Conservation (phyloP, 202 grass and related monocot species). For the Brachypodium distachyon region DNA sequence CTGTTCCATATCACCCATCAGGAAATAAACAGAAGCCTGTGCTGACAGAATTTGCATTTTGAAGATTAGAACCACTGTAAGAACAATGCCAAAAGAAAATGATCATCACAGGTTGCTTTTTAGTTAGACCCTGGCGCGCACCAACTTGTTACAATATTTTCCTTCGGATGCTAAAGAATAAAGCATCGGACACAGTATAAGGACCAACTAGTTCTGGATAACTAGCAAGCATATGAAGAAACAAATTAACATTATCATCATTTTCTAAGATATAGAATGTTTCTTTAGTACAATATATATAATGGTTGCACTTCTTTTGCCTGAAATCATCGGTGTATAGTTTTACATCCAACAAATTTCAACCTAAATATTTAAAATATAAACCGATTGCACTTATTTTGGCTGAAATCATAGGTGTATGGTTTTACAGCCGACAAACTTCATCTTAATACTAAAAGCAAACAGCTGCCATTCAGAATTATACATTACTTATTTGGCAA, state of each 20-base stretch:
- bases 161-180: background rate
- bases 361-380: background rate
- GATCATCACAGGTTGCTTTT: background rate
- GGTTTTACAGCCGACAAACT: background rate
- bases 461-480: background rate
- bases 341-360: background rate
- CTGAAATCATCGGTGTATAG: background rate
- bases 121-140: background rate
- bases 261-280: background rate
- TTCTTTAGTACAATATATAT: background rate
- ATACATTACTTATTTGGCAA: background rate
- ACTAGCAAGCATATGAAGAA: background rate
- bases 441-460: background rate
- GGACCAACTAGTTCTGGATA: background rate
- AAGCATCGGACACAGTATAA: background rate
- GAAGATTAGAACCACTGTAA: conserved; percentile 12
- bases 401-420: background rate
- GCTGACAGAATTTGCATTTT: conserved; percentile 16
- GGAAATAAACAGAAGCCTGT: conserved; percentile 91
- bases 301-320: conserved; percentile 8
- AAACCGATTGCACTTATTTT: conserved; percentile 8
- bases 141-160: background rate
- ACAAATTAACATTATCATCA: background rate
- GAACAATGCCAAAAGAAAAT: background rate
- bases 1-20: conserved; percentile 69